Conservation (phyloP, 352 stramenopile species). For the Globisporangium splendens region DNA sequence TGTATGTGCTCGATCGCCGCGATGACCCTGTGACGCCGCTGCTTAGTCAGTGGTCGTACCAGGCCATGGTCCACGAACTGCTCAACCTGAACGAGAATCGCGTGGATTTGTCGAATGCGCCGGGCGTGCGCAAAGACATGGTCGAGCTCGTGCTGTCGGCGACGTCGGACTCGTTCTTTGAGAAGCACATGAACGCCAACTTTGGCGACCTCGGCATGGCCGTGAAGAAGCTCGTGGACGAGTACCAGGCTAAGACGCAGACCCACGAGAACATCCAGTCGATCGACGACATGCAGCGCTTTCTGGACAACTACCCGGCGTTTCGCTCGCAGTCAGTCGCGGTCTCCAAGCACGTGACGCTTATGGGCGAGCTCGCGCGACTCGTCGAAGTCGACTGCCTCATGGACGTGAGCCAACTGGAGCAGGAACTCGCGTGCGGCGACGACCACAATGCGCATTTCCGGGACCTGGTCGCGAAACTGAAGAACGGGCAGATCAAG, state of each 20-base stretch:
- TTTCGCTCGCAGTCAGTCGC: slow-evolving; percentile 95
- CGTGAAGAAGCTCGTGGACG: slow-evolving; percentile 95
- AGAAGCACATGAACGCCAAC: slow-evolving; percentile 95
- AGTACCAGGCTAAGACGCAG: slow-evolving; percentile 81
- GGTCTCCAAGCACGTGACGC: slow-evolving; percentile 98
- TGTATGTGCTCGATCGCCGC: slow-evolving; percentile 96
- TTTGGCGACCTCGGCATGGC: slow-evolving; percentile 96
- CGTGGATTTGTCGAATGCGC: slow-evolving; percentile 93
- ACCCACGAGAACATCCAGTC: slow-evolving; percentile 85
- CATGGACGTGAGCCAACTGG: slow-evolving; percentile 98
- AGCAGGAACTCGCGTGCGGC: slow-evolving; percentile 89
- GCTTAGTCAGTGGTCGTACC: slow-evolving; percentile 97
- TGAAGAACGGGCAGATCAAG: slow-evolving; percentile 87
- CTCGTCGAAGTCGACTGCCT: slow-evolving; percentile 95
- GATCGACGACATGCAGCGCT: slow-evolving; percentile 98
- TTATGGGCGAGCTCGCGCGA: slow-evolving; percentile 97
- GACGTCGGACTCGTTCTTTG: slow-evolving; percentile 97
- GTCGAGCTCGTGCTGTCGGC: slow-evolving; percentile 96
- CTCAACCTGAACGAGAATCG: slow-evolving; percentile 97
- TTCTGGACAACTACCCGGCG: slow-evolving; percentile 97
- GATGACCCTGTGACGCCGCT: slow-evolving; percentile 99
- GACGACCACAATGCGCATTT: slow-evolving; percentile 85
- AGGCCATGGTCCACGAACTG: slow-evolving; percentile 99
- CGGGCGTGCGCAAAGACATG: slow-evolving; percentile 95
- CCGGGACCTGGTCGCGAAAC: slow-evolving; percentile 72